Evolutionary conservation across 352 stramenopile genomes (phyloP), one percentile per base, ranked within the genome.

Genomic region (Phytophthora agathidicida): DNA sequence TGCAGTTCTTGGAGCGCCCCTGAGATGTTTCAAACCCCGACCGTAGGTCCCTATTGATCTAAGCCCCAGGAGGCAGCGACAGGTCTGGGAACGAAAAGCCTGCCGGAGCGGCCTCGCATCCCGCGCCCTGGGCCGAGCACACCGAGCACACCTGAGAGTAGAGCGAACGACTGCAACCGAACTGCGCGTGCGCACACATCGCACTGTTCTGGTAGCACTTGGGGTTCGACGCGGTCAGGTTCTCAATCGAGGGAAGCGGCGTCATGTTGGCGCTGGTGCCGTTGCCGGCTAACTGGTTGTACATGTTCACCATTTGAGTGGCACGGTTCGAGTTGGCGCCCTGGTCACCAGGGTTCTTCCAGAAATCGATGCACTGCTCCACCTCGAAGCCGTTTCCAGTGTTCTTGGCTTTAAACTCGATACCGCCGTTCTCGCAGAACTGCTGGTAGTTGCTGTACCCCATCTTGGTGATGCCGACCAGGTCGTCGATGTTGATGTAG

Each of bases 401-500:
- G 60, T 81, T 79, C 11, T 50, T 78, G 19, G 70, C 71, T 44
- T 77, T 66, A 54, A 82, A 87, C 44, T 87, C 78, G 30, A 85
- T 44, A 11, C 69, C 68, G 24, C 69, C 70, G 19, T 35, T 75
- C 24, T 77, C 39, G 45, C 79, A 89, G 52, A 86, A 87, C 41
- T 83, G 67, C 17, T 57, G 49, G 44, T 73, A 81, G 44, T 54
- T 71, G 28, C 52, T 56, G 60, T 69, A 82, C 16, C 45, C 67
- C 54, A 86, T 71, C 8, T 45, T 22, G 9, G 77, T 89, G 50
- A 89, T 88, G 23, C 79, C 79, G 2, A 88, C 79, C 37, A 89
- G 41, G 44, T 87, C 74, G 59, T 88, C 77, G 30, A 89, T 72
- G 44, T 75, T 70, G 13, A 87, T 23, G 57, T 65, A 87, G 7